Conservation (phyloP, 257 asterid genomes). For the Plectranthus barbatus region DNA sequence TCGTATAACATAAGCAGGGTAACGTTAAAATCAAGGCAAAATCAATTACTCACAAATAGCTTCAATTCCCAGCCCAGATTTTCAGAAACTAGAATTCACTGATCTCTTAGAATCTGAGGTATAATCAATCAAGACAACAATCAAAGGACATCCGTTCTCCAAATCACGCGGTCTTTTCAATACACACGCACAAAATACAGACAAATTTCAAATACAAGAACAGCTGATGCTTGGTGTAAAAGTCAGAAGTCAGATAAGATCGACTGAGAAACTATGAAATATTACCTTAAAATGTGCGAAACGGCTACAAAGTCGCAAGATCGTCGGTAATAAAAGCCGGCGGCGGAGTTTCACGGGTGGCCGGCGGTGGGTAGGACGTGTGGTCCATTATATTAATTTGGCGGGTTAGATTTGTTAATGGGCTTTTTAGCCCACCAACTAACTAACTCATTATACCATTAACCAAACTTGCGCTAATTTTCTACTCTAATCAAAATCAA, state of each 20-base stretch:
- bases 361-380: slow-evolving; percentile 13
- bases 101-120: no score
- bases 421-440: background rate
- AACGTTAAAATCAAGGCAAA: background rate
- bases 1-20: background rate
- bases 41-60: background rate
- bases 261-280: background rate
- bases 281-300: background rate
- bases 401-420: background rate
- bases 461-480: no score
- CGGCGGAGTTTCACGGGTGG: slow-evolving; percentile 12
- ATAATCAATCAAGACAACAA: no score
- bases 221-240: background rate
- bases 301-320: background rate
- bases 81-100: background rate
- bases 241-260: background rate
- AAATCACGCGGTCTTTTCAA: background rate
- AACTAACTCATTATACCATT: background rate
- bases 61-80: background rate
- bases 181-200: background rate
- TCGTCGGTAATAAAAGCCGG: background rate
- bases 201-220: background rate
- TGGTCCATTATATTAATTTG: background rate
- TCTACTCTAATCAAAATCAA: no score
- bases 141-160: background rate